Evolutionary conservation across 192 early-diverging fungal species (phyloP).

Genomic region (Podila clonocystis): DNA sequence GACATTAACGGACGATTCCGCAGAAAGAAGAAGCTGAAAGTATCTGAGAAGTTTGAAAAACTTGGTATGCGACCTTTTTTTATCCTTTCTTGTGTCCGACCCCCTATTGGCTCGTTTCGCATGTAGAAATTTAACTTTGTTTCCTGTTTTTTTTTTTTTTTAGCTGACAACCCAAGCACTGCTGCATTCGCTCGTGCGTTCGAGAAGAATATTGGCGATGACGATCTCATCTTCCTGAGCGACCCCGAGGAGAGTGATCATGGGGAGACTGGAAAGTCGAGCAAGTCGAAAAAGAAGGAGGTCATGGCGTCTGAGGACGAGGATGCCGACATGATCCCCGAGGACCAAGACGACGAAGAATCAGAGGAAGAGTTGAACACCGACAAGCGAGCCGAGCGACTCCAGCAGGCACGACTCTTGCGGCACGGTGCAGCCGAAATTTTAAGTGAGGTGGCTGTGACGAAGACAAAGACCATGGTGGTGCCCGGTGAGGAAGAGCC

Average conservation of each 20-base stretch:
- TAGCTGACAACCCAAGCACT: conserved; percentile 40
- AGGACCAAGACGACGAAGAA: conserved; percentile 9
- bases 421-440: background rate
- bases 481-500: background rate
- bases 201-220: conserved; percentile 33
- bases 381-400: conserved; percentile 22
- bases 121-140: background rate
- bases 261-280: background rate
- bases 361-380: conserved; percentile 27
- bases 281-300: background rate
- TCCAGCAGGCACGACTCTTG: conserved; percentile 5
- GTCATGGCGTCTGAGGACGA: background rate
- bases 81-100: background rate
- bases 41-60: conserved; percentile 46
- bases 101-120: background rate
- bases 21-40: conserved; percentile 46
- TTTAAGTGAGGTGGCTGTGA: background rate
- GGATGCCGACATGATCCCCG: conserved; percentile 9
- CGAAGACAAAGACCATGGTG: background rate
- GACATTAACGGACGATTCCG: conserved; percentile 44
- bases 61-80: conserved; percentile 23
- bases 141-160: background rate
- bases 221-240: conserved; percentile 39
- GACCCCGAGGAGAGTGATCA: conserved; percentile 39
- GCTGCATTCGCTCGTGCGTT: conserved; percentile 44